Evolutionary conservation across 2,329 filamentous ascomycete genomes (phyloP), one percentile per base, ranked within the genome.

Genomic region (Sphaceloma murrayae): DNA sequence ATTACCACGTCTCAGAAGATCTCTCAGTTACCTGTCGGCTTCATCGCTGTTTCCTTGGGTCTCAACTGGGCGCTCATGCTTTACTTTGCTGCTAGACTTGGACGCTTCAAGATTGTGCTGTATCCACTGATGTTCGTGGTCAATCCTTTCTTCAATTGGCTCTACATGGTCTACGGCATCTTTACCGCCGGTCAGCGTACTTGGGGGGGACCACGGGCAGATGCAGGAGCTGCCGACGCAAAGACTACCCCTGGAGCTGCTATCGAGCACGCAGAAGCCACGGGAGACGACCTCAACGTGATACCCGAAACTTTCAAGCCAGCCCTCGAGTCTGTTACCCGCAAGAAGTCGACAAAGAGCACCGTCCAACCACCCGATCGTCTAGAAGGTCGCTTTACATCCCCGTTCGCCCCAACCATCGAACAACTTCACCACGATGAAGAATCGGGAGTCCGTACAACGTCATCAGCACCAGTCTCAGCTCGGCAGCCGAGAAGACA

Each of bases 61-160:
- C 72, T 96, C 29, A 96, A 96, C 60, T 96, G 89, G 82, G 60
- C 86, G 39, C 76, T 96, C 61, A 96, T 96, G 89, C 68, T 96
- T 49, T 96, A 94, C 67, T 95, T 96, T 61, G 89, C 86, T 17
- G 75, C 80, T 45, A 87, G 85, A 63, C 74, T 96, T 38, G 80
- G 81, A 49, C 77, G 91, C 8, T 95, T 82, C 69, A 96, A 98
- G 69, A 83, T 93, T 50, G 89, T 85, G 81, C 70, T 96, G 4
- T 96, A 96, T 59, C 89, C 89, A 0, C 56, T 96, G 50, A 95
- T 96, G 87, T 96, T 95, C 60, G 66, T 94, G 34, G 63, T 95
- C 51, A 96, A 95, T 58, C 89, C 91, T 1, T 93, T 96, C 59
- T 88, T 95, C 72, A 96, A 96, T 64, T 96, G 89, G 89, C 76